phyloP scores from a whole-genome alignment of 495 filamentous ascomycete genomes.

The Venustampulla echinocandica region DNA sequence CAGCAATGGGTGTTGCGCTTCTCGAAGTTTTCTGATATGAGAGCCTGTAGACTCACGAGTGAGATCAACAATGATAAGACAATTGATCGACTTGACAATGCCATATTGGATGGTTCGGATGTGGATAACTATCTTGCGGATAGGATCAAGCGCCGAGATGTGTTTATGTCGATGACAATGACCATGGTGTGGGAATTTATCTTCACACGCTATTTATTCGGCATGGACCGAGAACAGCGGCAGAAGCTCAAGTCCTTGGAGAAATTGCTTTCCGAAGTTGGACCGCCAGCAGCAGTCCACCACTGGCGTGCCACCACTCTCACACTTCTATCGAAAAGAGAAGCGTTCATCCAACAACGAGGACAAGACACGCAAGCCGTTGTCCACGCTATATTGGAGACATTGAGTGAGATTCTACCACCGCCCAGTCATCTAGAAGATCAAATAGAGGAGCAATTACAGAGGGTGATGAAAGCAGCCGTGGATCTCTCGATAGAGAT shows the following conservation, averaged over 20 bases:
- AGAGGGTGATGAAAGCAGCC: slow-evolving; percentile 72
- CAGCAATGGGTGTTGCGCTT: slow-evolving; percentile 95
- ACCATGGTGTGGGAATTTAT: slow-evolving; percentile 97
- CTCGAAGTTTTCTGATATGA: slow-evolving; percentile 88
- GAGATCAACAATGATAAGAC: slow-evolving; percentile 83
- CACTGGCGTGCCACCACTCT: slow-evolving; percentile 95
- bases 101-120: slow-evolving; percentile 86
- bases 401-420: slow-evolving; percentile 69
- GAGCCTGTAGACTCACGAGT: slow-evolving; percentile 67
- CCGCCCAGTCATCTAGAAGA: slow-evolving; percentile 65
- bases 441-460: slow-evolving; percentile 70
- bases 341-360: slow-evolving; percentile 64
- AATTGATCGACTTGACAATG: slow-evolving; percentile 85
- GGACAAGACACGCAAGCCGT: slow-evolving; percentile 83
- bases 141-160: slow-evolving; percentile 75
- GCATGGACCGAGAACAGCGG: slow-evolving; percentile 93
- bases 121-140: slow-evolving; percentile 79
- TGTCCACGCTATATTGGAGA: slow-evolving; percentile 72
- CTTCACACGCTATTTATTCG: slow-evolving; percentile 95
- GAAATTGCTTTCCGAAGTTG: slow-evolving; percentile 81
- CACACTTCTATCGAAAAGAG: slow-evolving; percentile 71
- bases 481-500: slow-evolving; percentile 89
- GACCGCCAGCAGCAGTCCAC: slow-evolving; percentile 70
- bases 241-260: slow-evolving; percentile 93
- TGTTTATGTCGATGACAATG: slow-evolving; percentile 97